Percentiles rank a stretch among this genome's conserved stretches.
Evolutionary conservation across 2,329 filamentous ascomycete species (phyloP).

Genomic region (Dactylellina drechsleri): DNA sequence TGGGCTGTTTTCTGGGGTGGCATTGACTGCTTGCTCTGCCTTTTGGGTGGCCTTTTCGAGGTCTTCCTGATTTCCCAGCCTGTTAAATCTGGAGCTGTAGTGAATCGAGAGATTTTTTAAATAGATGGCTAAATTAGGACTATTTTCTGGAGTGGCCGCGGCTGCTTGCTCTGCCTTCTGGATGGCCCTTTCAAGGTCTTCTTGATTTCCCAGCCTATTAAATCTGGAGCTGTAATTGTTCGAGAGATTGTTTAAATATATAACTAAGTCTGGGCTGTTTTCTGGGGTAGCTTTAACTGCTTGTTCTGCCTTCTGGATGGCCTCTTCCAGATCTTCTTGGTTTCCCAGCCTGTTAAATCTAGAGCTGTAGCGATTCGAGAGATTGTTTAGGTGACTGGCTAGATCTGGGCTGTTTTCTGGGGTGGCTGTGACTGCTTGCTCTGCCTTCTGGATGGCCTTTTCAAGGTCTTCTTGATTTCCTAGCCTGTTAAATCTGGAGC

Average conservation of each 20-base stretch:
- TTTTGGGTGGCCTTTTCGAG: conserved; percentile 1
- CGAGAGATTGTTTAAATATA: too few species aligned
- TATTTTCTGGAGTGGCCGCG: neutral
- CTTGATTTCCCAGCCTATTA: neutral
- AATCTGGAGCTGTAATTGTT: neutral
- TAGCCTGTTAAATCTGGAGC: neutral
- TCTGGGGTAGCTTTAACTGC: neutral
- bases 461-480: conserved; percentile 6
- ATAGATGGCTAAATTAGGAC: too few species aligned
- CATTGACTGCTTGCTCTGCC: neutral
- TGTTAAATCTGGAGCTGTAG: conserved; percentile 9
- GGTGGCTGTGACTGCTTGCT: conserved; percentile 3
- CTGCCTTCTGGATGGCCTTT: neutral
- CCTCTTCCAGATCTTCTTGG: neutral
- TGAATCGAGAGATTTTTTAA: neutral
- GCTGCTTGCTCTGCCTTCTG: neutral
- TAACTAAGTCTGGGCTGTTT: too few species aligned
- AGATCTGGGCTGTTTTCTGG: neutral
- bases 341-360: neutral
- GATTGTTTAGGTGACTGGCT: conserved; percentile 5
- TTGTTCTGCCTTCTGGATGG: neutral
- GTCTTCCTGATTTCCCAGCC: neutral
- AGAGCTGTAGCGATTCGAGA: neutral
- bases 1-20: neutral
- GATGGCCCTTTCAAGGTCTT: neutral